Evolutionary conservation across 2,329 filamentous ascomycete genomes (phyloP).

Genomic region (Hypoxylon sp.): DNA sequence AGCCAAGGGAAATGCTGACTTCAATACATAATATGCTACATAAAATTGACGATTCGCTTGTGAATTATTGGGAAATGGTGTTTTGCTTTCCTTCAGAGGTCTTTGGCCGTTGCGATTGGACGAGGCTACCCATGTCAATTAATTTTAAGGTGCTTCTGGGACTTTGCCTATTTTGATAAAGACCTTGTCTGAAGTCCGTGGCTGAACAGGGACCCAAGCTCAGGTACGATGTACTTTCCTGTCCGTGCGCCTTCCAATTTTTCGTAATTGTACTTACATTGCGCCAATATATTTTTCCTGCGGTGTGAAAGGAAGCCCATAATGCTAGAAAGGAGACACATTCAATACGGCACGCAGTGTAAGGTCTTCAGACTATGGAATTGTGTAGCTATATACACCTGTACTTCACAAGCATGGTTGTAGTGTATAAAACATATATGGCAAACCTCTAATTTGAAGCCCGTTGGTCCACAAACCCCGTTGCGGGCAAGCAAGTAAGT

Average conservation of each 20-base stretch:
- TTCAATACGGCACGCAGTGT: not conserved
- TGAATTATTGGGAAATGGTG: conserved; percentile 5
- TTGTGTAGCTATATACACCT: not conserved
- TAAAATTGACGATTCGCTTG: conserved; percentile 26
- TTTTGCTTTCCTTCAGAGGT: conserved; percentile 41
- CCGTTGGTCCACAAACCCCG: conserved; percentile 20
- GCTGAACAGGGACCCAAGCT: conserved; percentile 37
- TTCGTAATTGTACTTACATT: conserved; percentile 1
- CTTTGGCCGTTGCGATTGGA: conserved; percentile 40
- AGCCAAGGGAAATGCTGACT: conserved; percentile 26
- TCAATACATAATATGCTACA: not conserved
- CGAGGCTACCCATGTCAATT: conserved; percentile 43
- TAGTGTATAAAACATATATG: no score
- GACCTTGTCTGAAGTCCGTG: conserved; percentile 34
- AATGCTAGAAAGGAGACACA: not conserved
- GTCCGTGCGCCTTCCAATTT: conserved; percentile 21
- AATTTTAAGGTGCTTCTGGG: conserved; percentile 51
- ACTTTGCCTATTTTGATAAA: conserved; percentile 44
- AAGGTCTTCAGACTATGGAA: conserved; percentile 11
- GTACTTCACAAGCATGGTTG: conserved; percentile 11
- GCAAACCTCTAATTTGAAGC: conserved; percentile 31
- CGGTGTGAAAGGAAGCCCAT: not conserved
- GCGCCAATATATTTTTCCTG: conserved; percentile 10
- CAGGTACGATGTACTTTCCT: conserved; percentile 15
- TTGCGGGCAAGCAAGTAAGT: conserved; percentile 30